Conservation (phyloP, 257 asterid genomes). For the Solanum paucissectum region DNA sequence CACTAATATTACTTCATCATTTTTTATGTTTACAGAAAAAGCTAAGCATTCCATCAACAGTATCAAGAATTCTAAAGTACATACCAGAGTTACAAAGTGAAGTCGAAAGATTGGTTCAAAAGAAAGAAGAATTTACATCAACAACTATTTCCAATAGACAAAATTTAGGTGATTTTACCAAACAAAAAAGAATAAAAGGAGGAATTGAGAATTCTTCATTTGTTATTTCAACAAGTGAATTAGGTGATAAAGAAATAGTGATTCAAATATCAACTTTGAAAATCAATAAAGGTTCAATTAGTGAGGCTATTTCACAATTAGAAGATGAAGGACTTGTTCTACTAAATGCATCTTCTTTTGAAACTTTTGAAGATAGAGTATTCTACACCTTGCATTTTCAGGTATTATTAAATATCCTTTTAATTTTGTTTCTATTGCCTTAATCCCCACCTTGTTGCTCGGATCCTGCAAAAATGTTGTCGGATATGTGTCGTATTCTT, state of each 20-base stretch:
- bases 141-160: neutral
- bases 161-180: neutral
- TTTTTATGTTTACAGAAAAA: neutral
- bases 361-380: neutral
- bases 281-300: neutral
- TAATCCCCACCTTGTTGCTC: neutral
- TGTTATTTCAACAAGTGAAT: neutral
- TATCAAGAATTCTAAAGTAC: conserved; percentile 5
- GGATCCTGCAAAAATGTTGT: neutral
- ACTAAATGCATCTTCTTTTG: conserved; percentile 3
- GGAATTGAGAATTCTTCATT: neutral
- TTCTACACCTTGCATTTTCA: conserved; percentile 9
- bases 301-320: neutral
- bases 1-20: neutral
- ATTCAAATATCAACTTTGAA: neutral
- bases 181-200: neutral
- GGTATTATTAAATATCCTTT: neutral
- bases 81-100: conserved; percentile 7
- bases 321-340: conserved; percentile 5
- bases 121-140: neutral
- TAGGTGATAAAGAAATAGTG: neutral
- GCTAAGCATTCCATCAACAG: conserved; percentile 3
- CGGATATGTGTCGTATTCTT: neutral
- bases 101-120: neutral
- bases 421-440: neutral